A percentile compares a stretch with the other conserved stretches of the same genome.
Conservation (phyloP, 495 filamentous ascomycete species). For the Trichoderma virens region DNA sequence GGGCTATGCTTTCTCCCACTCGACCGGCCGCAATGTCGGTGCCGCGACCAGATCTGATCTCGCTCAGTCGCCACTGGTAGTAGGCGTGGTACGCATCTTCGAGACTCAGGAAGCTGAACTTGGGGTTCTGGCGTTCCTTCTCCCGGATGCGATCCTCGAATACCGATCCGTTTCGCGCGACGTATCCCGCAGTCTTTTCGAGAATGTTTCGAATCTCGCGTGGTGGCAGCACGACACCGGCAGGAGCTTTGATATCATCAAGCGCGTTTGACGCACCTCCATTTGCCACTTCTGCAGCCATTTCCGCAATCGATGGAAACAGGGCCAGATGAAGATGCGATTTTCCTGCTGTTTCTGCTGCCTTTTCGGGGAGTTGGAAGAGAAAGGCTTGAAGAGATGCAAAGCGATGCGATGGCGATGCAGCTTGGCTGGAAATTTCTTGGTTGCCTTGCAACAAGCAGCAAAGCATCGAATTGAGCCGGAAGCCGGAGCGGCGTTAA, state of each 20-base stretch:
- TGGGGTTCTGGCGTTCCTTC: constrained; percentile 77
- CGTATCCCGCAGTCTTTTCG: constrained; percentile 95
- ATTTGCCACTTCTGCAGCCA: constrained; percentile 50
- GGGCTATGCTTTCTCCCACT: constrained; percentile 49
- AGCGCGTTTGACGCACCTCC: constrained; percentile 45
- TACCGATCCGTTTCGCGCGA: constrained; percentile 69
- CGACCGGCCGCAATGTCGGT: constrained; percentile 74
- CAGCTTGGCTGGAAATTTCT: constrained; percentile 4
- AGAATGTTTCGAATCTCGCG: constrained; percentile 67
- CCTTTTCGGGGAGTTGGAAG: background rate
- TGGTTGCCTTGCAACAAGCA: background rate
- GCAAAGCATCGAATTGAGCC: background rate
- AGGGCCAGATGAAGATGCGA: background rate
- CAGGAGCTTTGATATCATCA: constrained; percentile 61
- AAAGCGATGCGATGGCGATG: too few relatives aligned
- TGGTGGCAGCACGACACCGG: constrained; percentile 78
- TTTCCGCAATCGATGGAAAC: constrained; percentile 6
- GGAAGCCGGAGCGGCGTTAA: background rate
- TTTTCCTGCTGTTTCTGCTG: background rate
- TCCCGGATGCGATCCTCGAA: constrained; percentile 89
- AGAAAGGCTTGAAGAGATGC: too few relatives aligned
- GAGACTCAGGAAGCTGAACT: constrained; percentile 75
- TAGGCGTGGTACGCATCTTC: constrained; percentile 80
- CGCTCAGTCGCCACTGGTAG: constrained; percentile 82
- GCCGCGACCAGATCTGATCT: constrained; percentile 77